A percentile compares a stretch with the other conserved stretches of the same genome.
phyloP scores from a whole-genome alignment of 805 yeast species.

The Teunomyces tritomae region DNA sequence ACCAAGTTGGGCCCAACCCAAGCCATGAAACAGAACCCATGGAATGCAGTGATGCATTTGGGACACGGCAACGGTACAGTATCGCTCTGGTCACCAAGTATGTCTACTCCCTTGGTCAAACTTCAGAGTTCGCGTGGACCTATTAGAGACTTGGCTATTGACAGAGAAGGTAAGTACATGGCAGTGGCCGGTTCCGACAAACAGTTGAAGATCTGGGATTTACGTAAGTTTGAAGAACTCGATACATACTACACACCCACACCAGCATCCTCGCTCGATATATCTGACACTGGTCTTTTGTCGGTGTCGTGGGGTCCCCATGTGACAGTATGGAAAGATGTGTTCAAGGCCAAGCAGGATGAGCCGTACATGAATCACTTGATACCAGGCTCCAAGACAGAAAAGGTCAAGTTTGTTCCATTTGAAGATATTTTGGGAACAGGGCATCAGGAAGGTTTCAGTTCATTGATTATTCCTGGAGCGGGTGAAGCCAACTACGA shows the following conservation, averaged over 20 bases:
- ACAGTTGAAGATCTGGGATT: constrained; percentile 87
- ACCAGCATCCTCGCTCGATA: constrained; percentile 74
- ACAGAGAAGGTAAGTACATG: constrained; percentile 92
- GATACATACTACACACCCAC: constrained; percentile 75
- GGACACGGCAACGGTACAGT: constrained; percentile 95
- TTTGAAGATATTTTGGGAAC: constrained; percentile 94
- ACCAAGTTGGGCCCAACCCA: constrained; percentile 90
- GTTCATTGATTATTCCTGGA: constrained; percentile 84
- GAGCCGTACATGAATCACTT: constrained; percentile 92
- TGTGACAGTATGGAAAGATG: constrained; percentile 91
- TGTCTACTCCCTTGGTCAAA: constrained; percentile 81
- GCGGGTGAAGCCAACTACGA: constrained; percentile 98
- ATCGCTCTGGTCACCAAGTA: constrained; percentile 88
- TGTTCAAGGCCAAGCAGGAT: constrained; percentile 63
- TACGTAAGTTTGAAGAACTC: constrained; percentile 74
- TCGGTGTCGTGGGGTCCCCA: constrained; percentile 97
- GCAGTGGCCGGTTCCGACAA: constrained; percentile 88
- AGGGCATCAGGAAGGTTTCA: constrained; percentile 57
- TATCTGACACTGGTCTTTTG: constrained; percentile 84
- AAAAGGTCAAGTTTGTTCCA: constrained; percentile 75
- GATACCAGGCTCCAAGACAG: constrained; percentile 72
- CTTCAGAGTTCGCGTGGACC: constrained; percentile 84
- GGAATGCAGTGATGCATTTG: constrained; percentile 91
- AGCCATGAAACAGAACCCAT: constrained; percentile 86
- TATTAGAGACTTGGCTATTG: constrained; percentile 77